phyloP scores from a whole-genome alignment of 139 green algal genomes.

The Chlorella sp. region DNA sequence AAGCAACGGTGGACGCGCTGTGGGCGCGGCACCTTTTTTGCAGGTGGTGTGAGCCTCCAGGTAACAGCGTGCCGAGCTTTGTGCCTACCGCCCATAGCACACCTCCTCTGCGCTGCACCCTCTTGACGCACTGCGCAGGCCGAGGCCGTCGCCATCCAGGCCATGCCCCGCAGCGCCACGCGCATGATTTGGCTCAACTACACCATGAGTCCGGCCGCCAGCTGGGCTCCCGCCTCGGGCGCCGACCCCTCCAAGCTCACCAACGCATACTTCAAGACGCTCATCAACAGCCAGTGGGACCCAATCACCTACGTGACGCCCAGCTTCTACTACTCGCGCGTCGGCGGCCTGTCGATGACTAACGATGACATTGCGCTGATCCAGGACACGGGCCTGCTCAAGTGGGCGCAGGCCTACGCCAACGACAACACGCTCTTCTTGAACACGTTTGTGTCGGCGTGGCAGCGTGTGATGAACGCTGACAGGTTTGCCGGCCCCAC shows the following conservation, averaged over 20 bases:
- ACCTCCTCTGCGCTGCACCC: no score
- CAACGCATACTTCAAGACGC: constrained; percentile 33
- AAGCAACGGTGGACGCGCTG: constrained; percentile 22
- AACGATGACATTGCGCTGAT: constrained; percentile 17
- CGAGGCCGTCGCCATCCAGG: no score
- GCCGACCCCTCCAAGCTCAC: not conserved
- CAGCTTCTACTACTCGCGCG: constrained; percentile 13
- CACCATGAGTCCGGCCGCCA: no score
- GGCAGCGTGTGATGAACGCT: constrained; percentile 36
- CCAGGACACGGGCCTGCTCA: constrained; percentile 2
- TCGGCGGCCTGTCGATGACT: constrained; percentile 14
- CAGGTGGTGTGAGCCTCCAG: no score
- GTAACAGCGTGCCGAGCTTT: constrained; percentile 18
- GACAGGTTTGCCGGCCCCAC: constrained; percentile 36
- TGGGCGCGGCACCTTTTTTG: constrained; percentile 4
- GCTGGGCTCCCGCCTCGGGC: constrained; percentile 22
- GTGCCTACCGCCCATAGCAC: not conserved
- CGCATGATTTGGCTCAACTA: no score
- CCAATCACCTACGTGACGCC: not conserved
- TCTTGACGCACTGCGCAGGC: no score
- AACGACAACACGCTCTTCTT: constrained; percentile 18
- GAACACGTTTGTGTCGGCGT: constrained; percentile 18
- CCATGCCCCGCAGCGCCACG: no score
- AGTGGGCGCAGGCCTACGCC: constrained; percentile 21
- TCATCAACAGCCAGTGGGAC: constrained; percentile 14